These are phyloP conservation scores for Chalciporus sphaerocephalus DNA, from an alignment of 768 basidiomycete genomes.

Conservation along the genomic window DNA sequence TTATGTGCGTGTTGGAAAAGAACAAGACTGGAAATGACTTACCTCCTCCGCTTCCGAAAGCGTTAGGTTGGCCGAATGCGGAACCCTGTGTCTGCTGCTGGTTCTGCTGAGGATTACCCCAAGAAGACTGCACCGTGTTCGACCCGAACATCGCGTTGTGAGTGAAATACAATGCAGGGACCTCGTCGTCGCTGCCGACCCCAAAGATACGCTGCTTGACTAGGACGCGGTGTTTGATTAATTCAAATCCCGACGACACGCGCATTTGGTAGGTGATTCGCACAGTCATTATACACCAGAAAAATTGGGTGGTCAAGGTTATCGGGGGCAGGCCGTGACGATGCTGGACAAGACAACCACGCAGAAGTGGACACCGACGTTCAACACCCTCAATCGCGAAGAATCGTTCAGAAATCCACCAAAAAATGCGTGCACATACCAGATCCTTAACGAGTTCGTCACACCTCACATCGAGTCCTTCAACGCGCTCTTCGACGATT, in stretches of 20 bases:
- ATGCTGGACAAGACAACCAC: conserved; percentile 52
- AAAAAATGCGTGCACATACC: conserved; percentile 60
- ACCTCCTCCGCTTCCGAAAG: conserved; percentile 53
- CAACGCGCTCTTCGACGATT: conserved; percentile 93
- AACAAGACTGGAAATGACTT: conserved; percentile 27
- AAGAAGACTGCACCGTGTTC: conserved; percentile 51
- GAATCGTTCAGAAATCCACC: conserved; percentile 73
- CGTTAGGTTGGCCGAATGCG: conserved; percentile 67
- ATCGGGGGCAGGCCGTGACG: not conserved
- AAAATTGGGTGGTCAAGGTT: conserved; percentile 8
- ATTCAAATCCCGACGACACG: conserved; percentile 13
- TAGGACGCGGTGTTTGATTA: conserved; percentile 16
- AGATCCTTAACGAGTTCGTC: conserved; percentile 89
- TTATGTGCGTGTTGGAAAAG: conserved; percentile 21
- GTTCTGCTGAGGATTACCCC: conserved; percentile 64
- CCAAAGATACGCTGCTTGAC: conserved; percentile 11
- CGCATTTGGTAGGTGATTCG: conserved; percentile 22
- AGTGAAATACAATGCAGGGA: conserved; percentile 10
- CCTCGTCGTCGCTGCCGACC: conserved; percentile 26
- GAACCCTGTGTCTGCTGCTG: conserved; percentile 51
- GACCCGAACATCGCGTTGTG: conserved; percentile 55
- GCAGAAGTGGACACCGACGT: conserved; percentile 49
- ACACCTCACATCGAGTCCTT: conserved; percentile 93
- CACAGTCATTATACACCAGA: conserved; percentile 19
- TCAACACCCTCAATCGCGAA: conserved; percentile 80